Base-by-base conservation (phyloP, 805 yeast species). In the Sporopachydermia lactativora region DNA sequence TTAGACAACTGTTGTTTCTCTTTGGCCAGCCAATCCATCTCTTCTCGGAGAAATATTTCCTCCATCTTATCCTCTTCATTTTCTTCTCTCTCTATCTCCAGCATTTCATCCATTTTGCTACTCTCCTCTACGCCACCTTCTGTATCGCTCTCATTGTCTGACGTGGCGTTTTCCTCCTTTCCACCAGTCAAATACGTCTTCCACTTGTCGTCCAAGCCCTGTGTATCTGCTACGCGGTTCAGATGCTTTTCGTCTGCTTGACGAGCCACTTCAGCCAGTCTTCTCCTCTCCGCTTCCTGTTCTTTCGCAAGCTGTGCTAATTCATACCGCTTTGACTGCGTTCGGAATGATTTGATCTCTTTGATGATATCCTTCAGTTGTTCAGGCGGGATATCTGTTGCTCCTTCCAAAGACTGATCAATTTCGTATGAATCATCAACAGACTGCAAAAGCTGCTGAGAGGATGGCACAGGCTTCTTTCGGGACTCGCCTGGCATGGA, bases 201-300 rank as follows among this genome's bases (percentile, higher is more conserved):
- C 31, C 31, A 24, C n/a, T 24, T n/a, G n/a, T 24, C 31, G n/a
- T 24, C 31, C n/a, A 24, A n/a, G n/a, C n/a, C 31, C 13, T 24
- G 31, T 24, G 8, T n/a, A 8, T 24, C 31, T 24, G 31, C n/a
- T 24, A n/a, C 31, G 8, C n/a, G 8, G 31, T n/a, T 24, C 31
- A 24, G 13, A 8, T 24, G 31, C n/a, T 24, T 24, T 8, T 8
- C 31, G n/a, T n/a, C n/a, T 8, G 31, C 31, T 24, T 24, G 31
- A 8, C 31, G 8, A 8, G 8, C 31, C n/a, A 24, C 31, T 24
- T 24, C 31, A 8, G 8, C 31, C 31, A 8, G 31, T 24, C 31
- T 8, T 24, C n/a, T 24, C 31, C 31, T 8, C 31, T 24, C 31
- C 8, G n/a, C n/a, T 24, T 24, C 31, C n/a, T 24, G 31, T 24